Evolutionary conservation across 805 yeast species (phyloP).

Genomic region (Alloascoidea hylecoeti): DNA sequence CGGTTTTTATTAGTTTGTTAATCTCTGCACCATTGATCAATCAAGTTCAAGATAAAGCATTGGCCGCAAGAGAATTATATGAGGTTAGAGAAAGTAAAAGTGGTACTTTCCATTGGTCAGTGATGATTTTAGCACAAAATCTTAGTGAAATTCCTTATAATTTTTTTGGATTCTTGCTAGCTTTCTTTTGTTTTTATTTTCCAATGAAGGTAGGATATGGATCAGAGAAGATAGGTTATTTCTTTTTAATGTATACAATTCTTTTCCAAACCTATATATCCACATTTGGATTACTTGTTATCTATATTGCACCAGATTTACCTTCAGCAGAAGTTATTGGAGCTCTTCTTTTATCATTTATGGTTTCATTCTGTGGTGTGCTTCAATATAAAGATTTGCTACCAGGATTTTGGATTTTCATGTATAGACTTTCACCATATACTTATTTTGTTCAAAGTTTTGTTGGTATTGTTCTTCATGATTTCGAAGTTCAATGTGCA

Average conservation of each 20-base stretch:
- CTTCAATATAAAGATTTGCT: conserved; percentile 37
- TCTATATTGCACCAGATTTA: conserved; percentile 49
- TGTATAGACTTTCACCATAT: conserved; percentile 64
- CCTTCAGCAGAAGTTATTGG: conserved; percentile 51
- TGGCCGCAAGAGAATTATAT: conserved; percentile 43
- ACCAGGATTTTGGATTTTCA: conserved; percentile 79
- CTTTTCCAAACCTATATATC: conserved; percentile 35
- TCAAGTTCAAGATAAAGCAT: conserved; percentile 43
- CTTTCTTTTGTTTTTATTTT: conserved; percentile 48
- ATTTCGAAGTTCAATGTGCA: conserved; percentile 34
- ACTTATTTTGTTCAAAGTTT: conserved; percentile 56
- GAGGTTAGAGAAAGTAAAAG: conserved; percentile 68
- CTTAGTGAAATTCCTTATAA: conserved; percentile 60
- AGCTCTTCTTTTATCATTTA: conserved; percentile 39
- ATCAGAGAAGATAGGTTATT: conserved; percentile 35
- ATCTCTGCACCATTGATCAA: conserved; percentile 44
- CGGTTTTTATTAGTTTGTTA: conserved; percentile 45
- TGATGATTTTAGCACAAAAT: conserved; percentile 47
- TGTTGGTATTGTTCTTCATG: conserved; percentile 32
- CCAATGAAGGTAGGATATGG: conserved; percentile 35
- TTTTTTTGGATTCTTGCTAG: conserved; percentile 43
- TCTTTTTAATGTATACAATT: conserved; percentile 34
- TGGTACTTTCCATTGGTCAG: conserved; percentile 54
- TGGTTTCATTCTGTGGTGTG: conserved; percentile 57
- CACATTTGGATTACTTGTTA: conserved; percentile 37